Evolutionary conservation across 306 rosid species (phyloP).

Genomic region (Canavalia ensiformis): DNA sequence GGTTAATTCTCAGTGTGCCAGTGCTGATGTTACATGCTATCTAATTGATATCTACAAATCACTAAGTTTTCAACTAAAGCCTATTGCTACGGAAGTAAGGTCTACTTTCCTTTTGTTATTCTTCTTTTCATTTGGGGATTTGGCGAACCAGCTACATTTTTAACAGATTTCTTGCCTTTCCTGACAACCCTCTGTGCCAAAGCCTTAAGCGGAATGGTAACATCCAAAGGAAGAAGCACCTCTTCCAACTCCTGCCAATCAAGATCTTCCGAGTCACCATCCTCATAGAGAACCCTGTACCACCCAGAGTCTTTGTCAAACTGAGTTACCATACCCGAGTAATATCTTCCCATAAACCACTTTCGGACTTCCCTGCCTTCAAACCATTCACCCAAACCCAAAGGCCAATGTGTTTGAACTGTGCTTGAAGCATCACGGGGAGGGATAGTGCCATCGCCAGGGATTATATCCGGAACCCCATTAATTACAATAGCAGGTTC

Average conservation of each 20-base stretch:
- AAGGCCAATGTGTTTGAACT: slow-evolving; percentile 36
- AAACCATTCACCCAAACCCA: slow-evolving; percentile 78
- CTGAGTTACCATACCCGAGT: slow-evolving; percentile 62
- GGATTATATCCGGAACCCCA: slow-evolving; percentile 67
- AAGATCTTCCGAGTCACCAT: slow-evolving; percentile 87
- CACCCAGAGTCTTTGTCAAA: slow-evolving; percentile 74
- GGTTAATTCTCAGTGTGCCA: slow-evolving; percentile 8
- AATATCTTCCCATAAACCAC: slow-evolving; percentile 72
- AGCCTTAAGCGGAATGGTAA: slow-evolving; percentile 69
- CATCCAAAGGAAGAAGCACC: slow-evolving; percentile 83
- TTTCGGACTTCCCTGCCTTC: slow-evolving; percentile 84
- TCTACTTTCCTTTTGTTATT: slow-evolving; percentile 53
- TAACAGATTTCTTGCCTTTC: slow-evolving; percentile 56
- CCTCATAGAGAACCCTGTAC: slow-evolving; percentile 87
- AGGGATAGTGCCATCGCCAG: slow-evolving; percentile 38
- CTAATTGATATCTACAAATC: slow-evolving; percentile 29
- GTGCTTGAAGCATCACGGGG: slow-evolving; percentile 33
- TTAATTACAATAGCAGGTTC: slow-evolving; percentile 86
- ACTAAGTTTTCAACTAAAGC: slow-evolving; percentile 37
- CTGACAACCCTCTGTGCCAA: slow-evolving; percentile 63
- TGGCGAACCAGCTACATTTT: slow-evolving; percentile 46
- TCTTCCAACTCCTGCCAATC: slow-evolving; percentile 83
- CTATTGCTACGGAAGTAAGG: slow-evolving; percentile 18
- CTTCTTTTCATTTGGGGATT: slow-evolving; percentile 46
- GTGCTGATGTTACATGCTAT: slow-evolving; percentile 20